phyloP scores from a whole-genome alignment of 1,139 yeast genomes.

The Tardiomyces depauwii region DNA sequence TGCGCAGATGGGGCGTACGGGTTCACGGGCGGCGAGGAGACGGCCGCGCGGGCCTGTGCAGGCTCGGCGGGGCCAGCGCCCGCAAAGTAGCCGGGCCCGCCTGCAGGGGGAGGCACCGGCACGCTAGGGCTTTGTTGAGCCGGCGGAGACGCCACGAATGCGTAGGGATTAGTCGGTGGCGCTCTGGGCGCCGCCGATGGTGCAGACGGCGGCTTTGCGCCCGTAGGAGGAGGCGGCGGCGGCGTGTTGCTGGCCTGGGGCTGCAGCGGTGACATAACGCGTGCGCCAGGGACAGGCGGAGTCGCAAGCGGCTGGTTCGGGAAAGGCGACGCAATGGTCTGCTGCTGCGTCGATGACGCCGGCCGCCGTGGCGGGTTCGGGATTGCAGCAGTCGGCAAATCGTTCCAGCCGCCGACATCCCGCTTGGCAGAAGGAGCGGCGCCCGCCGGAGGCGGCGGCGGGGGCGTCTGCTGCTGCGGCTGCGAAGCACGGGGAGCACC shows the following conservation, averaged over 20 bases:
- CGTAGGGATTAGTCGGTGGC: conserved; percentile 12
- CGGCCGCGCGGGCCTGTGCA: conserved; percentile 6
- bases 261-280: conserved; percentile 14
- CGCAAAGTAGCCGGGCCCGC: conserved; percentile 5
- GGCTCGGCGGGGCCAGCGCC: conserved; percentile 6
- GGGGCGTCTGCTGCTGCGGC: conserved; percentile 2
- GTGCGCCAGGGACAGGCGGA: conserved; percentile 17
- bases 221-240: conserved; percentile 14
- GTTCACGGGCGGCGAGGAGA: conserved; percentile 3
- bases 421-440: conserved; percentile 31
- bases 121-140: conserved; percentile 9
- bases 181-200: conserved; percentile 22
- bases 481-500: conserved; percentile 1
- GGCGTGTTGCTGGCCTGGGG: conserved; percentile 12
- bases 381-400: conserved; percentile 53
- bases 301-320: conserved; percentile 16
- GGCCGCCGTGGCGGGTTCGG: conserved; percentile 36
- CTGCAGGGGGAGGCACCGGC: conserved; percentile 5
- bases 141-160: conserved; percentile 1
- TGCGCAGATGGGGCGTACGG: conserved; percentile 10
- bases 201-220: conserved; percentile 14
- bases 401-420: conserved; percentile 90
- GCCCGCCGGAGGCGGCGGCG: conserved; percentile 5
- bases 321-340: conserved; percentile 23
- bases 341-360: conserved; percentile 36